Percentiles rank a stretch among this genome's conserved stretches.
Conservation (phyloP, 2,329 filamentous ascomycete species). For the Ophioceras dolichostomum region DNA sequence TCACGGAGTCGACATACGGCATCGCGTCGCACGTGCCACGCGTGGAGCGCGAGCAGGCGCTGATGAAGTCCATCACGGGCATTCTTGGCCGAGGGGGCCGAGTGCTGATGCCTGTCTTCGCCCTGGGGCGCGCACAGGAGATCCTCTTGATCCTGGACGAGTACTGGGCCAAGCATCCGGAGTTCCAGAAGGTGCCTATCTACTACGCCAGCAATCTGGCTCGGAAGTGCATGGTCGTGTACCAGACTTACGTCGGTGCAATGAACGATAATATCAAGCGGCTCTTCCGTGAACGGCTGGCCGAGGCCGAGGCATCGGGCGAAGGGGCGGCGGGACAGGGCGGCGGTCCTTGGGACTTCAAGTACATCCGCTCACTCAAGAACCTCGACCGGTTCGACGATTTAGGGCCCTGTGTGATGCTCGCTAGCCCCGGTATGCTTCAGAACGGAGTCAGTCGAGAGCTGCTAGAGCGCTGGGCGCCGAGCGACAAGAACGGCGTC, state of each 20-base stretch:
- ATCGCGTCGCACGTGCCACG: slow-evolving; percentile 89
- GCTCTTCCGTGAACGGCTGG: slow-evolving; percentile 86
- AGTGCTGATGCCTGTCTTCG: slow-evolving; percentile 90
- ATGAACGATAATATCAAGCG: slow-evolving; percentile 99
- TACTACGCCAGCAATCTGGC: slow-evolving; percentile 96
- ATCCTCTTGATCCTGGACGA: slow-evolving; percentile 90
- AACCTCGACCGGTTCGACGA: slow-evolving; percentile 94
- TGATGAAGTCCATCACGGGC: slow-evolving; percentile 91
- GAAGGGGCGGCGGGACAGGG: slow-evolving; percentile 55
- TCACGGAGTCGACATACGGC: slow-evolving; percentile 95
- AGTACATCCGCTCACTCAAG: slow-evolving; percentile 83
- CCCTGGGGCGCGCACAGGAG: slow-evolving; percentile 86
- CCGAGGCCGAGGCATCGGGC: slow-evolving; percentile 72
- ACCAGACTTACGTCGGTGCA: slow-evolving; percentile 93
- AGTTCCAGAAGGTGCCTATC: slow-evolving; percentile 84
- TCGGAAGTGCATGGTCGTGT: slow-evolving; percentile 95
- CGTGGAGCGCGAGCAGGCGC: slow-evolving; percentile 76
- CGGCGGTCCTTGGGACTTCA: slow-evolving; percentile 93
- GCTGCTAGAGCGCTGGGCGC: slow-evolving; percentile 88
- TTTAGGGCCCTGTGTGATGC: slow-evolving; percentile 89
- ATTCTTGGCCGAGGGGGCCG: slow-evolving; percentile 86
- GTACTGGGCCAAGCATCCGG: slow-evolving; percentile 84
- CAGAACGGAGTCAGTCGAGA: slow-evolving; percentile 93
- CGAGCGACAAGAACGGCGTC: slow-evolving; percentile 93
- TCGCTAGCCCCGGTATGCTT: slow-evolving; percentile 95